phyloP scores from a whole-genome alignment of 2,329 filamentous ascomycete species.

The Diaporthe ilicicola region DNA sequence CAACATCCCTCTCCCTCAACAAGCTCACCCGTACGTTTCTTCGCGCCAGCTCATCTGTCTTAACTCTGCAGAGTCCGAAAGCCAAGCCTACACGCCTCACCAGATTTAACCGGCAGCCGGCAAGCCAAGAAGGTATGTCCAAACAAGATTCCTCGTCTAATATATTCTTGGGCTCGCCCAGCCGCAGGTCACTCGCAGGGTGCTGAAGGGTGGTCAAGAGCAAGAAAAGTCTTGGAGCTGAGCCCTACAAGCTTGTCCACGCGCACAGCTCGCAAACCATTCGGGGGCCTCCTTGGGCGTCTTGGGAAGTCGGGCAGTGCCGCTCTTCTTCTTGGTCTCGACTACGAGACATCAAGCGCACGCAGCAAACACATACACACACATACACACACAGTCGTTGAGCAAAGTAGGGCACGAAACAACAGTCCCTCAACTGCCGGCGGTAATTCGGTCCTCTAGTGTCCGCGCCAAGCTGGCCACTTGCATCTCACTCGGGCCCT shows the following conservation, averaged over 20 bases:
- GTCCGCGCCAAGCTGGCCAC: constrained; percentile 27
- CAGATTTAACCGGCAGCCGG: constrained; percentile 18
- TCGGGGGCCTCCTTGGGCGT: neutral
- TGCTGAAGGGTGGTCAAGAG: neutral
- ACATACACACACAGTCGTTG: neutral
- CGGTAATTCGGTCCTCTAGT: neutral
- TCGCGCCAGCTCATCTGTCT: neutral
- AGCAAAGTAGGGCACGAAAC: neutral
- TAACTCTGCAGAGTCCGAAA: neutral
- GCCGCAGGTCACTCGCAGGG: neutral
- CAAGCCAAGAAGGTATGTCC: constrained; percentile 1
- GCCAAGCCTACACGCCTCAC: neutral
- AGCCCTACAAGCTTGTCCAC: constrained; percentile 10
- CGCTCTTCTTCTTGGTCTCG: neutral
- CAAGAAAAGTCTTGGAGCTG: neutral
- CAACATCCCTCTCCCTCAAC: neutral
- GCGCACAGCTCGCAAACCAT: neutral
- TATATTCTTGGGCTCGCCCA: neutral
- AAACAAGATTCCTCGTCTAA: constrained; percentile 5
- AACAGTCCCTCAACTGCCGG: constrained; percentile 3
- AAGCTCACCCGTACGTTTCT: neutral
- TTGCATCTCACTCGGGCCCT: constrained; percentile 14
- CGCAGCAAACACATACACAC: neutral
- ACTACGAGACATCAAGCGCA: neutral
- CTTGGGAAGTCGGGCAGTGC: neutral